A percentile compares a stretch with the other conserved stretches of the same genome.
Evolutionary conservation across 2,329 filamentous ascomycete genomes (phyloP).

Genomic region (Aspergillus sp.): DNA sequence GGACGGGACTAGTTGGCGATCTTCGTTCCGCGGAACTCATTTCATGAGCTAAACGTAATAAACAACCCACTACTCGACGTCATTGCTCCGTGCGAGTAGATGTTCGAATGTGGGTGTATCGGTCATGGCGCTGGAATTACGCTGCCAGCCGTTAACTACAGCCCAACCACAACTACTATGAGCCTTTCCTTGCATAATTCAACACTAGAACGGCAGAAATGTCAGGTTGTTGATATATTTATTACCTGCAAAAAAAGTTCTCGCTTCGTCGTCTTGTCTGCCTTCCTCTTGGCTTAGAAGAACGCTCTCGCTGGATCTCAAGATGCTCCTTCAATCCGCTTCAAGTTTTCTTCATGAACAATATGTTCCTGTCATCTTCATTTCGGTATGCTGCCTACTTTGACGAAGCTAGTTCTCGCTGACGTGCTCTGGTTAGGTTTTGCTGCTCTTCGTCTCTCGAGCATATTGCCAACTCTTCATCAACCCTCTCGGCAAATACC

Average conservation of each 20-base stretch:
- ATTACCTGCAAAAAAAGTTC: neutral
- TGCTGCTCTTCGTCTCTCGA: neutral
- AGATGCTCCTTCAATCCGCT: neutral
- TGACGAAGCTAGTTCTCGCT: neutral
- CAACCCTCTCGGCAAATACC: conserved; percentile 9
- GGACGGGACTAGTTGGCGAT: neutral
- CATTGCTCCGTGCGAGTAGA: no score
- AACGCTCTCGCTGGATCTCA: neutral
- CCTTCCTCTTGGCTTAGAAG: neutral
- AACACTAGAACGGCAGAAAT: neutral
- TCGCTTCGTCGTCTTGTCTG: neutral
- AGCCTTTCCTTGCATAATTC: neutral
- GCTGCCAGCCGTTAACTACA: no score
- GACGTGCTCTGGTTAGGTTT: neutral
- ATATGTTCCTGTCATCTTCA: neutral
- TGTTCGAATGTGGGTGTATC: no score
- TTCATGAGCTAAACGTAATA: no score
- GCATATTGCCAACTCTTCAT: conserved; percentile 10
- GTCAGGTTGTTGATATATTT: neutral
- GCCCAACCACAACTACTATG: no score
- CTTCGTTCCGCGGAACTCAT: neutral
- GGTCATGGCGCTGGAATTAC: no score
- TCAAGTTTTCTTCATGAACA: neutral
- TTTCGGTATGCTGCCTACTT: neutral
- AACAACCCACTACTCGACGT: no score